Percentiles rank a stretch among this genome's conserved stretches.
These are phyloP conservation scores for Mariannaea elegans DNA, from an alignment of 2,329 filamentous ascomycete genomes.

Conservation along the genomic window DNA sequence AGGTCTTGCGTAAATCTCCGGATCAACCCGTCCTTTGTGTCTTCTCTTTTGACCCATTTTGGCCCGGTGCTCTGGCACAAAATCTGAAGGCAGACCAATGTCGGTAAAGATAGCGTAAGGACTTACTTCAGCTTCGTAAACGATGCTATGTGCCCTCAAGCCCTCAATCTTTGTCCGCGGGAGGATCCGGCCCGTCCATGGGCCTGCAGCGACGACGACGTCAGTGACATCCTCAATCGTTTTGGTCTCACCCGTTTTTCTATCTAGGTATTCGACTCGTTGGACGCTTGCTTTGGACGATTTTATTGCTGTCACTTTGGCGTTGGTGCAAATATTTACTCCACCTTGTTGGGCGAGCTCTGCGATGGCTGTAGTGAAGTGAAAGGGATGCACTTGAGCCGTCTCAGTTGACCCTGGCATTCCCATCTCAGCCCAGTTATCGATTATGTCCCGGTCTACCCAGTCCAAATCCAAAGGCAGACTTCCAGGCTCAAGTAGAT, in stretches of 20 bases:
- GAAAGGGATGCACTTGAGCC: slow-evolving; percentile 91
- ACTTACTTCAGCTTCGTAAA: slow-evolving; percentile 70
- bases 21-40: slow-evolving; percentile 74
- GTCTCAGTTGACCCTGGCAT: slow-evolving; percentile 74
- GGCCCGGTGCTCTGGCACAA: slow-evolving; percentile 61
- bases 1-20: slow-evolving; percentile 93
- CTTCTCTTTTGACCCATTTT: slow-evolving; percentile 59
- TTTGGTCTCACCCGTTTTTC: slow-evolving; percentile 47
- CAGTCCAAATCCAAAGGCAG: slow-evolving; percentile 86
- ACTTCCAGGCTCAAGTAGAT: slow-evolving; percentile 62
- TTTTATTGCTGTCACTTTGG: slow-evolving; percentile 73
- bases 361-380: slow-evolving; percentile 88
- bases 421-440: slow-evolving; percentile 84
- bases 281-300: slow-evolving; percentile 62
- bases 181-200: slow-evolving; percentile 69
- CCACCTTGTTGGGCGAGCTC: slow-evolving; percentile 76
- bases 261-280: slow-evolving; percentile 68
- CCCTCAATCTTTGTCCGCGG: slow-evolving; percentile 67
- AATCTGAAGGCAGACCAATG: slow-evolving; percentile 76
- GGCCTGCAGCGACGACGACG: slow-evolving; percentile 65
- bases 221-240: slow-evolving; percentile 59
- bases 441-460: slow-evolving; percentile 74
- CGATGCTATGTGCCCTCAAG: slow-evolving; percentile 71
- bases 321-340: slow-evolving; percentile 71
- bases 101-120: slow-evolving; percentile 87